Evolutionary conservation across 352 stramenopile species (phyloP).

Genomic region (Plasmopara halstedii): DNA sequence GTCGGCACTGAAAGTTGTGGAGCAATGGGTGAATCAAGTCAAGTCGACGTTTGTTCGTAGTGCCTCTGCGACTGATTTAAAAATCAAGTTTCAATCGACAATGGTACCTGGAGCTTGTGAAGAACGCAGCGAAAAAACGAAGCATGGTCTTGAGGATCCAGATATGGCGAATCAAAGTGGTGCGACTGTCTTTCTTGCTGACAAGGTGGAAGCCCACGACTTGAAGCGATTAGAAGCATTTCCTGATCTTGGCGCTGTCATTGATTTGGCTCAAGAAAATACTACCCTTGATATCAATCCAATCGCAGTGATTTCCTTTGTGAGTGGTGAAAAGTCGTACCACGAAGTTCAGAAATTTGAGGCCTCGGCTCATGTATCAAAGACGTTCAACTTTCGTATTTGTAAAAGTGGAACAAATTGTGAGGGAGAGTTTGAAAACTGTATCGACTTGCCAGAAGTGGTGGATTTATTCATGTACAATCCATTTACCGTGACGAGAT

Average conservation of each 20-base stretch:
- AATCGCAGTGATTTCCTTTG: slow-evolving; percentile 36
- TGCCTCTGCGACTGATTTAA: background rate
- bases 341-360: slow-evolving; percentile 27
- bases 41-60: slow-evolving; percentile 6
- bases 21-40: slow-evolving; percentile 40
- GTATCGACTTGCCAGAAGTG: slow-evolving; percentile 22
- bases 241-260: slow-evolving; percentile 21
- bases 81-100: slow-evolving; percentile 28
- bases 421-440: slow-evolving; percentile 20
- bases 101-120: slow-evolving; percentile 38
- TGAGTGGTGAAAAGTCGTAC: slow-evolving; percentile 32
- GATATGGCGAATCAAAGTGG: slow-evolving; percentile 9
- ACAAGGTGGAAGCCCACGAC: slow-evolving; percentile 16
- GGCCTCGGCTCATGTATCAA: slow-evolving; percentile 11
- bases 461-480: slow-evolving; percentile 63
- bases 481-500: slow-evolving; percentile 36
- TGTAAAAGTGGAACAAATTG: slow-evolving; percentile 13
- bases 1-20: slow-evolving; percentile 25
- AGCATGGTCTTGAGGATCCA: slow-evolving; percentile 8
- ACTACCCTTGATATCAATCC: slow-evolving; percentile 1
- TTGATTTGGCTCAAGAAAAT: slow-evolving; percentile 12
- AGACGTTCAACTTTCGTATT: slow-evolving; percentile 38
- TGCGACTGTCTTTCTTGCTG: slow-evolving; percentile 2
- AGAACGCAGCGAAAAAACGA: slow-evolving; percentile 21
- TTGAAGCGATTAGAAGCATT: slow-evolving; percentile 31